Conservation (phyloP, 208 protist genomes). For the Angomonas ambiguus region DNA sequence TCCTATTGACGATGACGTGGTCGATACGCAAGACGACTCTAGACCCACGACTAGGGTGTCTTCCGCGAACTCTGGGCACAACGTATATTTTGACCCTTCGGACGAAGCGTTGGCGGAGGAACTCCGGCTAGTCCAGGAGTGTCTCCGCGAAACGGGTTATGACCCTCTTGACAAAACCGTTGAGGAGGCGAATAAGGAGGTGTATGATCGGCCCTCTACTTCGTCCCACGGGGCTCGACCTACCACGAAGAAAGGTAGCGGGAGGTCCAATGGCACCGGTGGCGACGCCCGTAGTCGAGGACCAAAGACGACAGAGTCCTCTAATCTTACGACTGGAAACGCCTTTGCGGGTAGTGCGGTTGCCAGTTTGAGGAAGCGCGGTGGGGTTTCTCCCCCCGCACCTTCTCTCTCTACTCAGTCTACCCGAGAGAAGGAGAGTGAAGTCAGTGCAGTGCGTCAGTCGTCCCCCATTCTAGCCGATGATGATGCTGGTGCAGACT, state of each 20-base stretch:
- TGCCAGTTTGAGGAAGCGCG: constrained; percentile 31
- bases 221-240: constrained; percentile 47
- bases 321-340: constrained; percentile 37
- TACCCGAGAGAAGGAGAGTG: not conserved
- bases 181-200: constrained; percentile 27
- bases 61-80: not conserved
- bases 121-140: constrained; percentile 66
- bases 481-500: constrained; percentile 5
- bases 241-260: not conserved
- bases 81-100: constrained; percentile 53
- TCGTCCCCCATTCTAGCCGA: not conserved
- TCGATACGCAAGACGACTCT: not conserved
- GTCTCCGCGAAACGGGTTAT: constrained; percentile 49
- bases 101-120: constrained; percentile 57
- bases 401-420: not conserved
- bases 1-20: constrained; percentile 3
- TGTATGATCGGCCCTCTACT: constrained; percentile 62
- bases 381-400: not conserved
- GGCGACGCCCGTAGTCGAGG: not conserved
- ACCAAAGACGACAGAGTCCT: constrained; percentile 17
- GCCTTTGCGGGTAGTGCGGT: constrained; percentile 44
- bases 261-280: not conserved
- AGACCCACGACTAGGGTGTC: not conserved
- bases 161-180: constrained; percentile 50
- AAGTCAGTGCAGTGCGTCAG: not conserved